These are phyloP conservation scores for Pezicula radicicola DNA, from an alignment of 2,329 filamentous ascomycete species.

Conservation along the genomic window DNA sequence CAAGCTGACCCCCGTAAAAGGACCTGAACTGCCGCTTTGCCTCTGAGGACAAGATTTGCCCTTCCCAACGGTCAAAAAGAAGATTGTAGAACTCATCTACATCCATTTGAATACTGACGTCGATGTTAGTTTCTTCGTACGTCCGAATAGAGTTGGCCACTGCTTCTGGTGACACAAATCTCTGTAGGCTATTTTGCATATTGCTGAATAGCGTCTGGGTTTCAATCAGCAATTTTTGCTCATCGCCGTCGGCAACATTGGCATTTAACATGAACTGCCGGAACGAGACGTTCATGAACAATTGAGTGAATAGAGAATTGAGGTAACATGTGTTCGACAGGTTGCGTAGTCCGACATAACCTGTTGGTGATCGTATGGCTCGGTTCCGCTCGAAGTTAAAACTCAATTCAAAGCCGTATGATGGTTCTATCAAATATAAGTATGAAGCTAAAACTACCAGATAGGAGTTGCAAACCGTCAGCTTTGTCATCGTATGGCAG, in stretches of 20 bases:
- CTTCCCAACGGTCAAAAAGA: constrained; percentile 87
- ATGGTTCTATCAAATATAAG: constrained; percentile 30
- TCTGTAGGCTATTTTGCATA: constrained; percentile 79
- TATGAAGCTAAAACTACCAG: constrained; percentile 4
- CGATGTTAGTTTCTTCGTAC: constrained; percentile 78
- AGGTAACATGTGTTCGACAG: constrained; percentile 96
- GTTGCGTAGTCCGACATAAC: constrained; percentile 88
- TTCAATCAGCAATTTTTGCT: constrained; percentile 69
- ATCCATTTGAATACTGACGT: constrained; percentile 92
- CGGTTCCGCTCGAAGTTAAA: constrained; percentile 62
- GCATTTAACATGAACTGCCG: constrained; percentile 75
- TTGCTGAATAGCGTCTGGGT: constrained; percentile 80
- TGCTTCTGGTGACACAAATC: constrained; percentile 67
- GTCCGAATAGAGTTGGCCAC: constrained; percentile 77
- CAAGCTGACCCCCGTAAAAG: constrained; percentile 87
- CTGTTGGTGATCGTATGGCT: constrained; percentile 71
- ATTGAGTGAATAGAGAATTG: constrained; percentile 89
- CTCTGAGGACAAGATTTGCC: constrained; percentile 66
- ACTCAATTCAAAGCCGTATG: constrained; percentile 59
- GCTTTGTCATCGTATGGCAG: constrained; percentile 44
- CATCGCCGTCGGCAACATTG: constrained; percentile 47
- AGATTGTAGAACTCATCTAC: constrained; percentile 97
- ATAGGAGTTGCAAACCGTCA: constrained; percentile 27
- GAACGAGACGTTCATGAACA: constrained; percentile 94
- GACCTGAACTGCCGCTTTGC: constrained; percentile 72